These are phyloP conservation scores for Staphylotrichum tortipilum DNA, from an alignment of 495 filamentous ascomycete genomes.

Conservation along the genomic window DNA sequence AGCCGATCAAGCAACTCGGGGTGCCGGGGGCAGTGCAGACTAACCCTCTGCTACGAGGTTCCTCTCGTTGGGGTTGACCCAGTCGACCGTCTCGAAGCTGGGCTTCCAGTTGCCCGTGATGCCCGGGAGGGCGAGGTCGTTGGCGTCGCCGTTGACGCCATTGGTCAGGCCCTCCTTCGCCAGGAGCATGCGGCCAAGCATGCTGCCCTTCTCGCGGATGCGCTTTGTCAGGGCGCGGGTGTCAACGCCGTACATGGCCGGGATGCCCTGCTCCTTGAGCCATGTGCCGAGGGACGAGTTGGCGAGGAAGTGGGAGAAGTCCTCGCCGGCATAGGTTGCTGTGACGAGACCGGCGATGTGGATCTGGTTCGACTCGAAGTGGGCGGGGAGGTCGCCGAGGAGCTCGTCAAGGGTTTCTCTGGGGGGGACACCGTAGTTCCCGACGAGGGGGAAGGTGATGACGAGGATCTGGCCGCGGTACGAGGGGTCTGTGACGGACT, in stretches of 20 bases:
- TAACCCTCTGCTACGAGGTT: conserved; percentile 93
- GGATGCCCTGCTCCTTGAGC: conserved; percentile 90
- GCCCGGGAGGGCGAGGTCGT: conserved; percentile 21
- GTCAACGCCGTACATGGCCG: conserved; percentile 95
- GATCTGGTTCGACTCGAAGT: conserved; percentile 87
- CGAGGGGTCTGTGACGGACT: conserved; percentile 96
- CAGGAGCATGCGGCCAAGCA: conserved; percentile 84
- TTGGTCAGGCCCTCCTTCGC: conserved; percentile 50
- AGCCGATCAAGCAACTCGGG: no score
- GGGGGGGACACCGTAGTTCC: conserved; percentile 94
- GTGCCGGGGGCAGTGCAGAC: conserved; percentile 29
- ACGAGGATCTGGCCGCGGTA: conserved; percentile 98
- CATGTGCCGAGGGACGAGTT: conserved; percentile 81
- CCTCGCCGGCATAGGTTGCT: conserved; percentile 84
- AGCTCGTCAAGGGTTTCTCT: conserved; percentile 72
- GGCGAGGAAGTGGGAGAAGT: conserved; percentile 90
- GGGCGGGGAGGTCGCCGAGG: conserved; percentile 71
- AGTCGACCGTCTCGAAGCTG: conserved; percentile 66
- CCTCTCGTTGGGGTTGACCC: conserved; percentile 83
- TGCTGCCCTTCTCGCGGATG: conserved; percentile 87
- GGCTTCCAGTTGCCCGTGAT: conserved; percentile 49
- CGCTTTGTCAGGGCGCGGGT: conserved; percentile 89
- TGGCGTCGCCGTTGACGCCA: conserved; percentile 41
- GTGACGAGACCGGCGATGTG: conserved; percentile 86
- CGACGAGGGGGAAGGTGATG: conserved; percentile 95